Percentiles rank a stretch among this genome's conserved stretches.
These are phyloP conservation scores for Saposhnikovia divaricata DNA, from an alignment of 129 eudicot genomes.

Conservation along the genomic window DNA sequence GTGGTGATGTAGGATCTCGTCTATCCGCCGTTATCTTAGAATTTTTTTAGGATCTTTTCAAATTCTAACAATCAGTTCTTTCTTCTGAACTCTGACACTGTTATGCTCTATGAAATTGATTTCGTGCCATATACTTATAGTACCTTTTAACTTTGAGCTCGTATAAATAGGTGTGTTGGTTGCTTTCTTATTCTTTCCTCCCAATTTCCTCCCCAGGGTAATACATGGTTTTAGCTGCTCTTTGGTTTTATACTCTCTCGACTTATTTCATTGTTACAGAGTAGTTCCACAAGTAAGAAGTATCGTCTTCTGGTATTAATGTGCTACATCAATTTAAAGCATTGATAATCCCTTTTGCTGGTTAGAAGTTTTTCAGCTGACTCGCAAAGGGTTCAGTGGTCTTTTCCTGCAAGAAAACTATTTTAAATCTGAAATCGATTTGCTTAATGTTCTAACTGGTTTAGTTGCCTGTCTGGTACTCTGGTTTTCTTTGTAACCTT, in stretches of 20 bases:
- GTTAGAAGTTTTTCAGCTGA: not conserved
- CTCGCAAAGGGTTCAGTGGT: not conserved
- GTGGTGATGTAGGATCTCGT: conserved; percentile 27
- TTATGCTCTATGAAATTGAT: conserved; percentile 29
- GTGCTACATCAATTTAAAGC: not conserved
- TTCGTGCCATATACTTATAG: conserved; percentile 31
- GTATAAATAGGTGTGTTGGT: conserved; percentile 26
- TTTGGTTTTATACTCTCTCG: conserved; percentile 16
- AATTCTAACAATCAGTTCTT: conserved; percentile 33
- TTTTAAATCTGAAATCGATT: not conserved
- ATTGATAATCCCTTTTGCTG: not conserved
- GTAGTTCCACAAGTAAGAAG: not conserved
- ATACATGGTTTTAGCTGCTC: conserved; percentile 17
- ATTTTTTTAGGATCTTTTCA: conserved; percentile 34
- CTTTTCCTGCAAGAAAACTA: not conserved
- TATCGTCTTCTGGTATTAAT: not conserved
- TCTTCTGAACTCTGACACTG: conserved; percentile 25
- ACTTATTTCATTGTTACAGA: conserved; percentile 3
- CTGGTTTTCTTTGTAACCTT: not conserved
- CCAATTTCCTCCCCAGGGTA: conserved; percentile 22
- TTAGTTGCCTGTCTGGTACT: not conserved
- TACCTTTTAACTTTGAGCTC: conserved; percentile 13
- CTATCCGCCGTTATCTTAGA: conserved; percentile 33
- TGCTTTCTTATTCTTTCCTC: conserved; percentile 21
- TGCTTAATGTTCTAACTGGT: not conserved